These are phyloP conservation scores for Emmonsia crescens DNA, from an alignment of 2,329 filamentous ascomycete species.

Conservation along the genomic window DNA sequence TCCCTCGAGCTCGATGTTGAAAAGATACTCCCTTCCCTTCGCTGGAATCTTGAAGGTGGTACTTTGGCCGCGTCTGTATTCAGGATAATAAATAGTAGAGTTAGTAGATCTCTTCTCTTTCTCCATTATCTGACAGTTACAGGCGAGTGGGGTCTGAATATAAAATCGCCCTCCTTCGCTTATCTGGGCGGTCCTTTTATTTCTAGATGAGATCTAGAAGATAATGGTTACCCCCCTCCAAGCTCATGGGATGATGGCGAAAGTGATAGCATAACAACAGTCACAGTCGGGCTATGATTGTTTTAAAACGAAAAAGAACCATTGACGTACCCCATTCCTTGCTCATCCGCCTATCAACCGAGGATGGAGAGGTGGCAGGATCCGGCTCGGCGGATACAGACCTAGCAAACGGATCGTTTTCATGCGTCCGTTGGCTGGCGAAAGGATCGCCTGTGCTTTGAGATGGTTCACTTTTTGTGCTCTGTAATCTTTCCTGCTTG, in stretches of 20 bases:
- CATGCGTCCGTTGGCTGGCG: constrained; percentile 1
- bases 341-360: constrained; percentile 25
- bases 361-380: not conserved
- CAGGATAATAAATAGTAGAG: not conserved
- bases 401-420: not conserved
- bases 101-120: not conserved
- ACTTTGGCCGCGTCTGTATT: constrained; percentile 52
- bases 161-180: not conserved
- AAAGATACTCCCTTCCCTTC: constrained; percentile 58
- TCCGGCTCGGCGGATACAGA: not conserved
- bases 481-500: not conserved
- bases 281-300: not conserved
- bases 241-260: not conserved
- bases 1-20: constrained; percentile 55
- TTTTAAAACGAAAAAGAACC: not conserved
- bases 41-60: constrained; percentile 57
- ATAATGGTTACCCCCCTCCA: not conserved
- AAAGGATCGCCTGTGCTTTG: not conserved
- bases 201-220: not conserved
- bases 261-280: not conserved
- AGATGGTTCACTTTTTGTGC: not conserved
- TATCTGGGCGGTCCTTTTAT: not conserved
- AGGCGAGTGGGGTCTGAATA: not conserved
- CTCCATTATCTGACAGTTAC: not conserved
- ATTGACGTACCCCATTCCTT: constrained; percentile 22